Percentiles rank a stretch among this genome's conserved stretches.
Conservation (phyloP, 306 rosid species). For the Cyclanthera cordifolia region DNA sequence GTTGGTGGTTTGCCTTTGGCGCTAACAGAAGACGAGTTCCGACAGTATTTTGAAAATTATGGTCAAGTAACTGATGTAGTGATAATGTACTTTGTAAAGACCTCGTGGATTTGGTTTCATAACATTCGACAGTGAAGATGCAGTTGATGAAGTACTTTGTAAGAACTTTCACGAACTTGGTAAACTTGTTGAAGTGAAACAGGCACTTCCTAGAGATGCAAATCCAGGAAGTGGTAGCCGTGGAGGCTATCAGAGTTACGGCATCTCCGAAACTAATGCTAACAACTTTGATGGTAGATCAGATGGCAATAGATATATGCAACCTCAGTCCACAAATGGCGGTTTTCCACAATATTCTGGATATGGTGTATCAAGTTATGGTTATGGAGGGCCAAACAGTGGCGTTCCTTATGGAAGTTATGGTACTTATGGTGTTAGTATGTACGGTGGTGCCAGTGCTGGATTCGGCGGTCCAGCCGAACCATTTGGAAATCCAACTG, state of each 20-base stretch:
- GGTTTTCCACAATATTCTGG: conserved; percentile 42
- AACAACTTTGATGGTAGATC: conserved; percentile 36
- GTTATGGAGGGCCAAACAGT: conserved; percentile 34
- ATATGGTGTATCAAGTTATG: conserved; percentile 36
- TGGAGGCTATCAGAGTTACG: conserved; percentile 43
- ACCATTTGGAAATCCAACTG: conserved; percentile 40
- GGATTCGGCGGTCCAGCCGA: conserved; percentile 41
- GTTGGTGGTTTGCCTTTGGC: conserved; percentile 52
- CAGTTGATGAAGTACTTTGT: conserved; percentile 43
- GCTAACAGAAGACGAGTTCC: conserved; percentile 44
- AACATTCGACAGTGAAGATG: conserved; percentile 45
- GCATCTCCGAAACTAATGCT: conserved; percentile 24
- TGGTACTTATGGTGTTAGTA: conserved; percentile 35
- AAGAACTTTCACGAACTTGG: conserved; percentile 50
- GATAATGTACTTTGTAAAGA: conserved; percentile 51
- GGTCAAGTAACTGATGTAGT: conserved; percentile 50
- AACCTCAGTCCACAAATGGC: conserved; percentile 36
- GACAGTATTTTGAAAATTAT: conserved; percentile 41
- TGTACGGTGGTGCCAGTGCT: conserved; percentile 31
- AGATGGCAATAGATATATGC: conserved; percentile 39
- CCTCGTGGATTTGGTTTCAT: conserved; percentile 60
- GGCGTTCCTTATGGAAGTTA: conserved; percentile 38
- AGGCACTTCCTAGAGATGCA: conserved; percentile 50
- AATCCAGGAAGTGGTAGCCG: conserved; percentile 46
- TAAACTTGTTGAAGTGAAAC: conserved; percentile 49